Percentiles rank a stretch among this genome's conserved stretches.
These are phyloP conservation scores for Colletotrichum incanum DNA, from an alignment of 2,329 filamentous ascomycete genomes.

Conservation along the genomic window DNA sequence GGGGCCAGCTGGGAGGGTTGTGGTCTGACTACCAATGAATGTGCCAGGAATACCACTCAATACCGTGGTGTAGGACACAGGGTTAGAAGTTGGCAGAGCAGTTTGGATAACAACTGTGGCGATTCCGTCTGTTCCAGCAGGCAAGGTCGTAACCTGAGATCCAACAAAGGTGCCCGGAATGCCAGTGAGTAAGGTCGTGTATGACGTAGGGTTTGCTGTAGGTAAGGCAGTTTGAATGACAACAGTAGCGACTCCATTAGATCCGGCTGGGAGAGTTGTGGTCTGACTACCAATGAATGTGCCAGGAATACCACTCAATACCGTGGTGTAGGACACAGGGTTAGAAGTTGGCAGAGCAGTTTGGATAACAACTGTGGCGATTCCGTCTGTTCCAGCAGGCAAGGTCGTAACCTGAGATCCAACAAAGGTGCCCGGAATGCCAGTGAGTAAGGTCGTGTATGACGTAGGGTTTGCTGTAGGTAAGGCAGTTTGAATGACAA, in stretches of 20 bases:
- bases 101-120: slow-evolving; percentile 5
- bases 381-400: slow-evolving; percentile 9
- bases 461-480: not conserved
- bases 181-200: slow-evolving; percentile 5
- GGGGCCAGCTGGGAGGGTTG: not conserved
- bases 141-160: not conserved
- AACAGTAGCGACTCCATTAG: slow-evolving; percentile 11
- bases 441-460: slow-evolving; percentile 8
- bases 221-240: slow-evolving; percentile 14
- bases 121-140: not conserved
- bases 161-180: not conserved
- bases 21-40: not conserved
- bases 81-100: too few species aligned
- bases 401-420: not conserved
- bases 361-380: slow-evolving; percentile 22
- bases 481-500: slow-evolving; percentile 16
- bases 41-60: not conserved
- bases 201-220: not conserved
- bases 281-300: slow-evolving; percentile 5
- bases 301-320: slow-evolving; percentile 2
- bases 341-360: slow-evolving; percentile 7
- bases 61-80: not conserved
- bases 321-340: slow-evolving; percentile 1
- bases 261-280: not conserved
- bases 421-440: slow-evolving; percentile 1